Base-by-base conservation (phyloP, 306 rosid species). In the Ormosia emarginata region DNA sequence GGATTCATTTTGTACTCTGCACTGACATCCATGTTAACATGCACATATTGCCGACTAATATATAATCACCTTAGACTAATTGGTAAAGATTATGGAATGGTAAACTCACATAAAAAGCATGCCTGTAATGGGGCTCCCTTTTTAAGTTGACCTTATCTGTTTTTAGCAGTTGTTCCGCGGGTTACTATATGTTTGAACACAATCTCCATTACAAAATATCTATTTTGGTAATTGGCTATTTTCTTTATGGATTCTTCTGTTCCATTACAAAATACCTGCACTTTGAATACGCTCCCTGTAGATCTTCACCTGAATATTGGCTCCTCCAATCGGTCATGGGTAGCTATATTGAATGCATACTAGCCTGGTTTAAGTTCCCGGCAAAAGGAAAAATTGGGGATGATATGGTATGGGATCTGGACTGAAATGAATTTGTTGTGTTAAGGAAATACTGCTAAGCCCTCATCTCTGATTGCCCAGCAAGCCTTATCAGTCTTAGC, bases 121-220 rank as follows among this genome's bases (percentile, higher is more conserved):
- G 97, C 98, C 98, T 93, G 49, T 93, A 91, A 71, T 90, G 90
- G 52, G 93, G 86, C 70, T 93, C 97, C 86, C 97, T 88, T 77
- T 78, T 95, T 37, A 86, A 70, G 74, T 78, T 81, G 72, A 30
- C 66, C 0, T 89, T 97, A 41, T 78, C 79, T 90, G 89, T 86
- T 70, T 83, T 90, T 7, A 91, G 88, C 50, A 95, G 88, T 46
- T 91, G 88, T 81, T 93, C 97, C 83, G 89, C 93, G 0, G 91
- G 93, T 86, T 88, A 93, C 99, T 95, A 92, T 90, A 80, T 36
- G 57, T 85, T 50, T 68, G 44, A 84, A 85, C 65, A 74, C 67
- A 79, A 49, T 52, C 24, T 67, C 52, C 36, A 24, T 75, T 71
- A 81, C 3, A 4, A 53, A 69, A 56, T 15, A 47, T 24, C 55